Conservation (phyloP, 805 yeast genomes). For the Candida nitratophila region DNA sequence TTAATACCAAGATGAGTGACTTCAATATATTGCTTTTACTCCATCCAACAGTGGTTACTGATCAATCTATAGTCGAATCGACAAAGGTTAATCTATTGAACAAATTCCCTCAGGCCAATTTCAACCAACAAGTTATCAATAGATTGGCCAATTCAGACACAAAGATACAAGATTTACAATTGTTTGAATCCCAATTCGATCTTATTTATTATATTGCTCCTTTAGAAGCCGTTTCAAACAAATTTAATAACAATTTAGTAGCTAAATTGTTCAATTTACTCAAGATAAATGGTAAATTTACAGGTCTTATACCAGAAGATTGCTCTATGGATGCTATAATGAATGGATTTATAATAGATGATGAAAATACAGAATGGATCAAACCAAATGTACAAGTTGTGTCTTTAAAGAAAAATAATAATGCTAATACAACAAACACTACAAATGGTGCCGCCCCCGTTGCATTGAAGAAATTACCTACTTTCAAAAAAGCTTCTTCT, state of each 20-base stretch:
- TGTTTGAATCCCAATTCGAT: constrained; percentile 32
- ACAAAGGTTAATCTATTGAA: constrained; percentile 27
- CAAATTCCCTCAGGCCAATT: constrained; percentile 22
- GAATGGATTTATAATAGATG: constrained; percentile 50
- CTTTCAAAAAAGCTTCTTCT: constrained; percentile 6
- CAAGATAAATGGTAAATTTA: constrained; percentile 36
- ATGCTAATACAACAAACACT: constrained; percentile 7
- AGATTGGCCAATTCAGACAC: constrained; percentile 46
- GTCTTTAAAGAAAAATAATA: neutral
- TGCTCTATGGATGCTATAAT: constrained; percentile 56
- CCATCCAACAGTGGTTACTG: constrained; percentile 63
- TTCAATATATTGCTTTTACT: constrained; percentile 36
- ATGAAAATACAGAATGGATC: constrained; percentile 41
- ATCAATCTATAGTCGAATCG: constrained; percentile 37
- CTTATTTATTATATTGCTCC: constrained; percentile 52
- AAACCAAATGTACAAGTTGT: constrained; percentile 18
- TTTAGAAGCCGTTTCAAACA: constrained; percentile 32
- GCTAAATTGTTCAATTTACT: constrained; percentile 32
- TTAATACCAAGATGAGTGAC: neutral
- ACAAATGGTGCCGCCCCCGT: neutral
- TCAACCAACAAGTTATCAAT: constrained; percentile 50
- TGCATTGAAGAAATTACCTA: constrained; percentile 9
- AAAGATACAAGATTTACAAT: constrained; percentile 6
- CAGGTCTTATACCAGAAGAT: constrained; percentile 46
- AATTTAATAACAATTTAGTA: constrained; percentile 41